A percentile compares a stretch with the other conserved stretches of the same genome.
These are phyloP conservation scores for Pulveroboletus frians DNA, from an alignment of 768 basidiomycete genomes.

Conservation along the genomic window DNA sequence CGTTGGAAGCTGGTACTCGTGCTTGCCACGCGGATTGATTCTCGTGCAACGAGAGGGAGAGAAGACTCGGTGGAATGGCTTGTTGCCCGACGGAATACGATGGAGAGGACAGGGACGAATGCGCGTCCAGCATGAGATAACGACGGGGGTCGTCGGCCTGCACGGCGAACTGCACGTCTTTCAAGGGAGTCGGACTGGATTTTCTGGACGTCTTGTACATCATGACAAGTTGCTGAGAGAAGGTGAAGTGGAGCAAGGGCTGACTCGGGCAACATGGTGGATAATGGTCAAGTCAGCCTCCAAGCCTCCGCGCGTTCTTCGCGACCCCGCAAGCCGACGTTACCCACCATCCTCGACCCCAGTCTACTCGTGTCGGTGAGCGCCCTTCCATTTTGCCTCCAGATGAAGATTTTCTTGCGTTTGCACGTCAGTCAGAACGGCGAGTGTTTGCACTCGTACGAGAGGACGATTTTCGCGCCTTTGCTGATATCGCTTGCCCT, in stretches of 20 bases:
- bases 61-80: background rate
- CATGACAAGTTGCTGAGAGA: slow-evolving; percentile 2
- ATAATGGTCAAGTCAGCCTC: slow-evolving; percentile 16
- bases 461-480: slow-evolving; percentile 38
- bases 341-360: background rate
- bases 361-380: slow-evolving; percentile 17
- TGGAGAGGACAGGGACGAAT: background rate
- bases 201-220: background rate
- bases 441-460: slow-evolving; percentile 14
- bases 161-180: slow-evolving; percentile 14
- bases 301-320: background rate
- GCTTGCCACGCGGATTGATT: background rate
- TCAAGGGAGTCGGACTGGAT: slow-evolving; percentile 11
- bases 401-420: slow-evolving; percentile 45
- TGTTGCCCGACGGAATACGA: slow-evolving; percentile 4
- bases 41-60: background rate
- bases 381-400: background rate
- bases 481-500: slow-evolving; percentile 34
- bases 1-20: background rate
- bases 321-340: background rate
- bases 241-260: background rate
- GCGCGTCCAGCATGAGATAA: slow-evolving; percentile 11
- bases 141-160: slow-evolving; percentile 11
- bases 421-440: slow-evolving; percentile 63
- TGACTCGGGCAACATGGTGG: background rate